Evolutionary conservation across 2,329 filamentous ascomycete species (phyloP), one percentile per base, ranked within the genome.

Genomic region (Bipolaris sorokiniana): DNA sequence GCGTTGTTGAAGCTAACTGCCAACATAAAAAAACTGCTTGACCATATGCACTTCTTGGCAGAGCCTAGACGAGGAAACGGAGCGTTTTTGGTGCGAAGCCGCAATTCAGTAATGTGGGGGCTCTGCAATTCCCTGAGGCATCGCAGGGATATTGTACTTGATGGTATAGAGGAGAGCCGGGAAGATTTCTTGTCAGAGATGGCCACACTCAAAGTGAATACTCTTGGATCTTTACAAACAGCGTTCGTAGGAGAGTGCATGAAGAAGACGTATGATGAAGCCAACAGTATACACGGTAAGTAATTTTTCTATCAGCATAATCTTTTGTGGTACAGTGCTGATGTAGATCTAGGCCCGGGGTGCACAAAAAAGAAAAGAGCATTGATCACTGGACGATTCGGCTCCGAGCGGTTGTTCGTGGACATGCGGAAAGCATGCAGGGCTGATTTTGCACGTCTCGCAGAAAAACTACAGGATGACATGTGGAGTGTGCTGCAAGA

Each of bases 181-280:
- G 10, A 41, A 10, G 11, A 1, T 2, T 41, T 22, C 15, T 9
- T 3, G 7, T 11, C 11, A 7, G 20, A 9, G 3, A 20, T 1
- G 77, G 66, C 28, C 64, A 70, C 18, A 70, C 49, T 69, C 10
- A 54, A 48, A 16, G 55, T 56, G 1, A 56, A 69, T 46, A 57
- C 53, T 5, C 50, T 66, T 5, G 59, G 58, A 2, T 49, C 54
- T 10, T 41, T 62, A 3, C 44, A 55, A 23, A 70, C 67, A 2
- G 58, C 65, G 0, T 62, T 66, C 20, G 54, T 68, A 31, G 66
- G 65, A 6, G 23, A 49, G 23, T 58, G 61, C 18, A 62, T 70
- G 60, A 59, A 68, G 47, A 7, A 40, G 6, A 51, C 52, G 7
- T 70, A 70, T 49, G 48, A 59, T 10, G 45, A 54, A 23, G 67